Base-by-base conservation (phyloP, 139 green algal genomes). In the Tetraselmis striata region DNA sequence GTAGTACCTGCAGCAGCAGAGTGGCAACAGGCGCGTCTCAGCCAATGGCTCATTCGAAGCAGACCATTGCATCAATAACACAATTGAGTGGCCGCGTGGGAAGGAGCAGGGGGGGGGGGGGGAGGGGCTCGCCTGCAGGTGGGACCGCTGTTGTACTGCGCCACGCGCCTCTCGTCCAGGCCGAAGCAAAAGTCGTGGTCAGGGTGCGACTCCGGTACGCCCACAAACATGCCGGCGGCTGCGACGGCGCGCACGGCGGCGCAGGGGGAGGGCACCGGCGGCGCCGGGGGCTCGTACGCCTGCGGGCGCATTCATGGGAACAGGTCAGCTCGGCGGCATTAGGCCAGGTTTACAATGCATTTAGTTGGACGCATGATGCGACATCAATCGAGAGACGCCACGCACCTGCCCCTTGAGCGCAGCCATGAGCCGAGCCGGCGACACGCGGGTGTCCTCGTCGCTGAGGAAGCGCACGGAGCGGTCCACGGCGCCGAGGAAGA, bases 401-500 rank as follows among this genome's bases (percentile, higher is more conserved):
- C 45, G 45, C 18, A 67, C 45, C 22, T 77, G 25, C 2, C 2
- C 23, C 74, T 77, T 28, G 26, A 77, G 26, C 74, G 5, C 25
- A 18, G n/a, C 74, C 74, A 31, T 29, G 25, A 77, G 74, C 74
- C 74, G 26, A 2, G 74, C 74, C 5, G n/a, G 74, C 74, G 74
- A 18, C 74, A 29, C 74, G 74, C 25, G 74, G 74, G 74, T 29
- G 74, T 29, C 74, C 74, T 28, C 74, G 5, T 28, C 74, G 25
- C 74, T 29, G 2, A 77, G 22, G 2, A 77, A 29, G 23, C 5
- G 5, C 26, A 77, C 74, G 23, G 74, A 28, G 74, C 74, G 74
- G 25, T 77, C 74, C 74, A 77, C 26, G 74, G 74, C 74, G 74
- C 26, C n/a, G 74, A 31, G n/a, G 74, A 77, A 77, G 74, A 77